Evolutionary conservation across 164 flowering plant genomes (phyloP).

Genomic region (Aristolochia fimbriata): DNA sequence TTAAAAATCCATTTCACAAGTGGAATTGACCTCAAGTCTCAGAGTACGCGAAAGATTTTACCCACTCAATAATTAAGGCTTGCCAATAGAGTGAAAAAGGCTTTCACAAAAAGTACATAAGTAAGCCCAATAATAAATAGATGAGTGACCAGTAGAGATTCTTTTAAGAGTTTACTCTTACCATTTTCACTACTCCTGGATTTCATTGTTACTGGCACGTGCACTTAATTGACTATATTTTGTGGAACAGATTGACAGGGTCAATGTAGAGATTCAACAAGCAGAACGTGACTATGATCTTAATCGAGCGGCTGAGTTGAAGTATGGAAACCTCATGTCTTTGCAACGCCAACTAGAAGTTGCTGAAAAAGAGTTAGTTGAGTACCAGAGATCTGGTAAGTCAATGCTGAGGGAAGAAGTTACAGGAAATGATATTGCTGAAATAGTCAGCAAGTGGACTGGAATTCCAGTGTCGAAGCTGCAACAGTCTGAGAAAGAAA

Average conservation of each 20-base stretch:
- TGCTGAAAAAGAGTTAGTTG: conserved; percentile 78
- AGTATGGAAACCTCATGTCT: conserved; percentile 78
- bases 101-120: no score
- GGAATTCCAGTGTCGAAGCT: conserved; percentile 97
- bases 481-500: conserved; percentile 85
- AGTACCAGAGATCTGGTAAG: conserved; percentile 78
- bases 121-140: no score
- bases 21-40: no score
- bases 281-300: conserved; percentile 98
- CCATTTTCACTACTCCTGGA: no score
- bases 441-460: conserved; percentile 97
- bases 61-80: no score
- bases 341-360: conserved; percentile 74
- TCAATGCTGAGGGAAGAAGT: conserved; percentile 98
- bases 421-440: conserved; percentile 76
- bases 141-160: no score
- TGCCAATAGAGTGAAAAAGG: no score
- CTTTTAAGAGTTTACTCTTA: no score
- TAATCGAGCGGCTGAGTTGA: conserved; percentile 91
- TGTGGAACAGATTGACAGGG: conserved; percentile 76
- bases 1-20: no score
- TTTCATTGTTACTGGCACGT: no score
- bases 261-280: conserved; percentile 91
- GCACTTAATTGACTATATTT: not conserved
- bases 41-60: no score